Evolutionary conservation across 2,329 filamentous ascomycete genomes (phyloP).

Genomic region (Epichloe elymi): DNA sequence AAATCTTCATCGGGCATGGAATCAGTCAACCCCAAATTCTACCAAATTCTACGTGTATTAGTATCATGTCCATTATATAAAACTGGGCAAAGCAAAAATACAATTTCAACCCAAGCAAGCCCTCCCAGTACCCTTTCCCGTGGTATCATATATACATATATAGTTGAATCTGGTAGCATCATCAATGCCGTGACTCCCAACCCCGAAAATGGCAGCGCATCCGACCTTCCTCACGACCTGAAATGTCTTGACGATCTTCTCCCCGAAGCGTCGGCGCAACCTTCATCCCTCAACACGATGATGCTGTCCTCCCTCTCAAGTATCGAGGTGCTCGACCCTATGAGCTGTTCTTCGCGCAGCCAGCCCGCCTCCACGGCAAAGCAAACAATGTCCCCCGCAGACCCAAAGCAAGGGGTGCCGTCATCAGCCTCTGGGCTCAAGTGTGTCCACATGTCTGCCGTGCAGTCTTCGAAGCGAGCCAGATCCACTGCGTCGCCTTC

Average conservation of each 20-base stretch:
- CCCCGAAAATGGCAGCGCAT: too few species aligned
- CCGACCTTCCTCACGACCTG: background rate
- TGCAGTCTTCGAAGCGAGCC: constrained; percentile 31
- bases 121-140: background rate
- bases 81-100: background rate
- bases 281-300: constrained; percentile 19
- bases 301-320: constrained; percentile 29
- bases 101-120: background rate
- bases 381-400: constrained; percentile 41
- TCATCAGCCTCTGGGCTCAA: constrained; percentile 37
- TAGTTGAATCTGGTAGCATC: background rate
- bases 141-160: background rate
- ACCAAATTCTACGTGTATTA: too few species aligned
- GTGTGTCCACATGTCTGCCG: constrained; percentile 39
- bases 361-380: constrained; percentile 46
- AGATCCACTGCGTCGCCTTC: constrained; percentile 32
- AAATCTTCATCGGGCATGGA: too few species aligned
- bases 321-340: constrained; percentile 23
- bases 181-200: too few species aligned
- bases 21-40: too few species aligned
- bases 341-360: constrained; percentile 39
- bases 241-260: constrained; percentile 14
- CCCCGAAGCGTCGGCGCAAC: constrained; percentile 9
- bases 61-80: background rate
- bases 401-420: constrained; percentile 36